Percentiles rank a stretch among this genome's conserved stretches.
Conservation (phyloP, 1,284 basidiomycete genomes). For the Ganoderma lingzhi region DNA sequence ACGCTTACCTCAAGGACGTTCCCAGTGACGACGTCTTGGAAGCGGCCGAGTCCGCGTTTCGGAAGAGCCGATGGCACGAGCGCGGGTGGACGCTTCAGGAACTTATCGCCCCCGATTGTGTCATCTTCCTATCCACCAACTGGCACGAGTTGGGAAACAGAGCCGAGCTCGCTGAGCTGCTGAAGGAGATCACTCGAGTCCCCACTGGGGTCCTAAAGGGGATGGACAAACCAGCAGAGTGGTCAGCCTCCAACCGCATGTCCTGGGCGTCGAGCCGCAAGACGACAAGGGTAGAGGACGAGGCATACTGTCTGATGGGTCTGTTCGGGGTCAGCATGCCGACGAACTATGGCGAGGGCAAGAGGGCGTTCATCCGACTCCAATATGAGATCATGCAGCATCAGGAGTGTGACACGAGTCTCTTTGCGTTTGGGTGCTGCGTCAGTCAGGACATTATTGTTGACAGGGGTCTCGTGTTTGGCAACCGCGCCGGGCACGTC, state of each 20-base stretch:
- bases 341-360: slow-evolving; percentile 19
- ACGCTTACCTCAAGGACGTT: slow-evolving; percentile 15
- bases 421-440: slow-evolving; percentile 8
- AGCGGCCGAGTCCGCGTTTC: slow-evolving; percentile 8
- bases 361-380: slow-evolving; percentile 9
- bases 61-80: slow-evolving; percentile 13
- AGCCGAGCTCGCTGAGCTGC: background rate
- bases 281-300: slow-evolving; percentile 17
- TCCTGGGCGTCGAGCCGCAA: slow-evolving; percentile 14
- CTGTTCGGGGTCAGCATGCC: slow-evolving; percentile 17
- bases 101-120: slow-evolving; percentile 8
- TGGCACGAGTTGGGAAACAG: slow-evolving; percentile 13
- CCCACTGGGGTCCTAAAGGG: background rate
- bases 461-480: background rate
- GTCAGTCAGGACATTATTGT: background rate
- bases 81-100: slow-evolving; percentile 15
- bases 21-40: background rate
- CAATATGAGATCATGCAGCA: slow-evolving; percentile 18
- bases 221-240: background rate
- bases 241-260: slow-evolving; percentile 4
- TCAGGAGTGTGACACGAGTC: background rate
- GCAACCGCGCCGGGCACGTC: background rate
- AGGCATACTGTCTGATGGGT: slow-evolving; percentile 19
- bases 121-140: slow-evolving; percentile 11
- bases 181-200: slow-evolving; percentile 11